Base-by-base conservation (phyloP, 2,329 filamentous ascomycete genomes). In the Exophiala mesophila region DNA sequence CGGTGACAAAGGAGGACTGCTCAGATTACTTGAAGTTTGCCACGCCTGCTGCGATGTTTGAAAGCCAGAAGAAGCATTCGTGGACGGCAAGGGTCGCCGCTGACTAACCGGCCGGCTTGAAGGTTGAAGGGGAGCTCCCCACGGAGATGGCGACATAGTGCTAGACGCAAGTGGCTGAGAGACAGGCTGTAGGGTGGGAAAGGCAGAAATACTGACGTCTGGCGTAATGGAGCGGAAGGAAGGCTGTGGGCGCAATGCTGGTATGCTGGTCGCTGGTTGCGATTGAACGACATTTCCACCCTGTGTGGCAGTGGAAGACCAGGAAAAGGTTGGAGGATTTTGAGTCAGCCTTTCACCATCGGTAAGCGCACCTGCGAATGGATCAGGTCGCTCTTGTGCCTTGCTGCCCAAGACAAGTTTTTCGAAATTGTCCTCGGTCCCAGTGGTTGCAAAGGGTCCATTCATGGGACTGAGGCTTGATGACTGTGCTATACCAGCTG, bases 331-430 rank as follows among this genome's bases (percentile, higher is more conserved):
- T 12, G 68, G 59, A 8, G 61, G 42, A 24, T 59, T 43, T 50
- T 43, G 50, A 51, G 52, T 45, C 55, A 55, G 31, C 50, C 50
- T 36, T 54, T 51, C 43, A 37, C 58, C 61, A 7, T 56, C 49
- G 30, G 60, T 49, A 36, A 60, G 35, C 8, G 52, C 47, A 52
- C 54, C 52, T 56, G 59, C 47, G 57, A 56, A 48, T 54, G 61
- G 57, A 39, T 61, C 60, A 18, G 57, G 58, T 36, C 49, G 54
- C 41, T 54, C 58, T n/a, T 59, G 63, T 19, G 58, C 65, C 34
- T 72, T 68, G 42, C 77, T 79, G 6, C 90, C 90, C 57, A 94
- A 88, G 38, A 98, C 89, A 2, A 98, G 78, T 2, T 78, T 78
- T 61, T 95, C 89, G 58, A 97, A 98, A 58, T 94, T 88, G 45